A percentile compares a stretch with the other conserved stretches of the same genome.
These are phyloP conservation scores for Lumnitzera racemosa DNA, from an alignment of 345 rosid genomes.

Conservation along the genomic window DNA sequence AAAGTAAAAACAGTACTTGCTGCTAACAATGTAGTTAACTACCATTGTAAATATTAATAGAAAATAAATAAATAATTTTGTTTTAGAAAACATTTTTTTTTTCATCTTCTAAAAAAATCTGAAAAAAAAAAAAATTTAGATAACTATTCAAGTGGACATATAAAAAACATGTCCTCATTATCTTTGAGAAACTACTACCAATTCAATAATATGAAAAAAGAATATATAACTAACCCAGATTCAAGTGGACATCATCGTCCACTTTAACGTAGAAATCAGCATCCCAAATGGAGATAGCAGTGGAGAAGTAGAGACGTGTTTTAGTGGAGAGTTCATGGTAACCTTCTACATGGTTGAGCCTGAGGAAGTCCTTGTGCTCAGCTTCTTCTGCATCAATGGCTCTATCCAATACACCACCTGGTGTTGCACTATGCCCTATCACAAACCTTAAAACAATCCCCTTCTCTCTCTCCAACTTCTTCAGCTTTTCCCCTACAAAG, in stretches of 20 bases:
- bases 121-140: no score
- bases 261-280: slow-evolving; percentile 81
- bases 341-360: slow-evolving; percentile 79
- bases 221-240: slow-evolving; percentile 33
- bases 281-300: slow-evolving; percentile 68
- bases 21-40: no score
- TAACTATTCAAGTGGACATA: no score
- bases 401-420: slow-evolving; percentile 72
- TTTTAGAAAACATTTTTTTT: background rate
- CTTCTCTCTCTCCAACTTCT: slow-evolving; percentile 69
- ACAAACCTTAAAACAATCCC: slow-evolving; percentile 82
- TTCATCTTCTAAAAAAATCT: background rate
- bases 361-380: slow-evolving; percentile 58
- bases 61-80: background rate
- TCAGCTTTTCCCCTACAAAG: slow-evolving; percentile 51
- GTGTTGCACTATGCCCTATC: slow-evolving; percentile 77
- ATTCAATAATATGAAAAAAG: background rate
- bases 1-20: no score
- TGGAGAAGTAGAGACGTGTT: slow-evolving; percentile 75
- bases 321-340: slow-evolving; percentile 78
- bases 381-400: slow-evolving; percentile 65
- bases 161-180: no score
- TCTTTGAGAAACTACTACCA: no score
- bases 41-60: no score
- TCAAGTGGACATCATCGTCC: slow-evolving; percentile 86